phyloP scores from a whole-genome alignment of 2,329 filamentous ascomycete species.

The Acrocalymma vagum region DNA sequence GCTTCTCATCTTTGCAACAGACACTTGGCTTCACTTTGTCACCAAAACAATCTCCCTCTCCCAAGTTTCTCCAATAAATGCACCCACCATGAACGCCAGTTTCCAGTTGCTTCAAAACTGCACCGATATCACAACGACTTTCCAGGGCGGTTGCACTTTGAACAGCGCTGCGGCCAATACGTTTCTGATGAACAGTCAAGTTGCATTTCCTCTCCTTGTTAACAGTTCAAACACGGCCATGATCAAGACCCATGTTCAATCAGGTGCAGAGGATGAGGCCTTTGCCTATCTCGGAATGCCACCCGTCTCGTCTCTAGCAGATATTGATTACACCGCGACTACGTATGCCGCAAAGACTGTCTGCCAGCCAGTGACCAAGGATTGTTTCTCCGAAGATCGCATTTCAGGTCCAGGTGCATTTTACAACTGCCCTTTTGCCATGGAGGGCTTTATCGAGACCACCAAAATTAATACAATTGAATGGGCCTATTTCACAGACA shows the following conservation, averaged over 20 bases:
- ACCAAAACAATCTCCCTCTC: conserved; percentile 4
- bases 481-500: conserved; percentile 4
- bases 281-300: conserved; percentile 4
- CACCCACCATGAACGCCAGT: neutral
- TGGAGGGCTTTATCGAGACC: neutral
- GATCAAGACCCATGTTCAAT: too few relatives aligned
- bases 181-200: neutral
- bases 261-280: neutral
- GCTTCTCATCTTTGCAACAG: conserved; percentile 3
- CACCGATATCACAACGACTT: neutral
- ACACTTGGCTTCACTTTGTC: conserved; percentile 8
- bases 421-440: conserved; percentile 3
- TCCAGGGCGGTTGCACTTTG: neutral
- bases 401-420: neutral
- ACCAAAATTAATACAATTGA: neutral
- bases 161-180: neutral
- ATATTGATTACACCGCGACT: conserved; percentile 6
- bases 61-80: neutral
- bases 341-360: conserved; percentile 1
- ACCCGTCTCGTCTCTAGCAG: neutral
- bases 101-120: neutral
- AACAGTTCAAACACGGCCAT: conserved; percentile 2
- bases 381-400: neutral
- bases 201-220: neutral
- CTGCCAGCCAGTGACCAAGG: conserved; percentile 1